Base-by-base conservation (phyloP, 2,329 filamentous ascomycete genomes). In the Intubia oerlemansii region DNA sequence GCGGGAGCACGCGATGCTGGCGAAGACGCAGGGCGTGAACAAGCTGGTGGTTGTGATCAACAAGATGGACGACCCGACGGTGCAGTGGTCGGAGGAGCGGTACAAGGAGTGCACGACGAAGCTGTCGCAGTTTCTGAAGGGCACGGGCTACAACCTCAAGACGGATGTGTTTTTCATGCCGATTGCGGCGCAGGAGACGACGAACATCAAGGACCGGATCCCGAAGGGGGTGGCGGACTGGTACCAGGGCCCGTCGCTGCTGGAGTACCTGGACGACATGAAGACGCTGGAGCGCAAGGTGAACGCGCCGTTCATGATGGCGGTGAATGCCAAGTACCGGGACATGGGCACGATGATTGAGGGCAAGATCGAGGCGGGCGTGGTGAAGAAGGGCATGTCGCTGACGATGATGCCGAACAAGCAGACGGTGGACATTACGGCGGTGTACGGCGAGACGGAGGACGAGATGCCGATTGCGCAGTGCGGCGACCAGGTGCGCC, bases 231-330 rank as follows among this genome's bases (percentile, higher is more conserved):
- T 80, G 4, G 72, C 68, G 23, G 66, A 79, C 7, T 98, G 82
- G 80, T 90, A 81, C 48, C 62, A 79, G 23, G 82, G 84, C 0
- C 85, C 85, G 8, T 88, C 84, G 13, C 66, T 98, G 26, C 71
- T 98, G 13, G 85, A 95, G 52, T 93, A 84, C 52, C 69, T 98
- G n/a, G 85, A 93, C 48, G 28, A 31, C 27, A 42, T 42, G 40
- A 32, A 36, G 32, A 71, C 85, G 10, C 66, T 93, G 22, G 85
- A 98, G 51, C 80, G 88, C 42, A 98, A 95, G 60, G 55, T 93
- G 42, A 92, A 92, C 42, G 88, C 88, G 2, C 85, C 88, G n/a
- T 95, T 98, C 63, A 95, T 98, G 88, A 93, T 98, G 84, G 79
- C 88, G 7, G 65, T 98, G 38, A 36, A 78, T 38, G 81, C 80